Conservation (phyloP, 2,329 filamentous ascomycete species). For the Hypocrella siamensis region DNA sequence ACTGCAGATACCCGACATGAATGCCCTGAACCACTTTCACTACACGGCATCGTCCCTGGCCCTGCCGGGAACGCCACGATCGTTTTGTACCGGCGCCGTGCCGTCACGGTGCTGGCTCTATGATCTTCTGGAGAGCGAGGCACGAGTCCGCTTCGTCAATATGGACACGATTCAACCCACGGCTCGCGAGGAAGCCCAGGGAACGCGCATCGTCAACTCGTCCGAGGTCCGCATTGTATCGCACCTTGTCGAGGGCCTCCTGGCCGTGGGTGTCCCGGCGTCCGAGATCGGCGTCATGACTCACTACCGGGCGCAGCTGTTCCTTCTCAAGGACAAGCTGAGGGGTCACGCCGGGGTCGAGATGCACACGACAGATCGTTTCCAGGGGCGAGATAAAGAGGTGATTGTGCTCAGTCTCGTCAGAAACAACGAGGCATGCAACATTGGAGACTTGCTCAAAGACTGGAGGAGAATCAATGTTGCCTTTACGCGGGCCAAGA, state of each 20-base stretch:
- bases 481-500: slow-evolving; percentile 82
- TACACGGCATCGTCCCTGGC: slow-evolving; percentile 33
- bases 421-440: slow-evolving; percentile 64
- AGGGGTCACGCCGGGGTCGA: slow-evolving; percentile 52
- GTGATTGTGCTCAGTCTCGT: slow-evolving; percentile 79
- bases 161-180: slow-evolving; percentile 57
- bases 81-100: slow-evolving; percentile 38
- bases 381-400: slow-evolving; percentile 92
- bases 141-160: slow-evolving; percentile 75
- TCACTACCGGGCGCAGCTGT: slow-evolving; percentile 85
- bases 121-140: slow-evolving; percentile 50
- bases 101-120: slow-evolving; percentile 57
- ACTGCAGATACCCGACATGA: slow-evolving; percentile 52
- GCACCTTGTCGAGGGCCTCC: slow-evolving; percentile 66
- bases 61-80: slow-evolving; percentile 22
- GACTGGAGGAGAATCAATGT: slow-evolving; percentile 94
- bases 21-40: slow-evolving; percentile 43
- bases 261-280: slow-evolving; percentile 59
- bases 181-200: slow-evolving; percentile 57
- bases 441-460: slow-evolving; percentile 79
- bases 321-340: slow-evolving; percentile 61
- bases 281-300: slow-evolving; percentile 86
- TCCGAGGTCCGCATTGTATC: slow-evolving; percentile 64
- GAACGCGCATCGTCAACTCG: slow-evolving; percentile 76
- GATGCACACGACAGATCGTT: slow-evolving; percentile 93